Evolutionary conservation across 768 basidiomycete species (phyloP).

Genomic region (Tulasnella sp.): DNA sequence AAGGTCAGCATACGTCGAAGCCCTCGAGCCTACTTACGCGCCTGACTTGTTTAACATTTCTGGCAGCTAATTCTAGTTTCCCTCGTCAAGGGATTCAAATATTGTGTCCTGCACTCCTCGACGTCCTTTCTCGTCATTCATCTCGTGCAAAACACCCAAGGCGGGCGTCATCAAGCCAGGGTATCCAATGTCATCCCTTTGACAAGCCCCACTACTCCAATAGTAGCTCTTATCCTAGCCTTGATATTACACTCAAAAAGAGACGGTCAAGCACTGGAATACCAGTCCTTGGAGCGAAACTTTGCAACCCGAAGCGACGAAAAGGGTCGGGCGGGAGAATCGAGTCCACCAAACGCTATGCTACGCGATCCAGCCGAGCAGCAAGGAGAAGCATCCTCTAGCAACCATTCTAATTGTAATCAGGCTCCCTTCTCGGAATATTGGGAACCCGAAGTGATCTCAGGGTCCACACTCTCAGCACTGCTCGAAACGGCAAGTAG

Average conservation of each 20-base stretch:
- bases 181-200: neutral
- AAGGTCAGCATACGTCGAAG: neutral
- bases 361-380: neutral
- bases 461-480: neutral
- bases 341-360: neutral
- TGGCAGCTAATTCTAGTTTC: neutral
- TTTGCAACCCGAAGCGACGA: neutral
- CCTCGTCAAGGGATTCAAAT: neutral
- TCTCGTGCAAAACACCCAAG: neutral
- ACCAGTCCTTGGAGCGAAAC: neutral
- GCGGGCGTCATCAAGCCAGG: neutral
- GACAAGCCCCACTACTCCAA: neutral
- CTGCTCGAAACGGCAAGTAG: neutral
- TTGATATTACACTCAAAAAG: neutral
- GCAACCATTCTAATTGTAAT: neutral
- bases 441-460: neutral
- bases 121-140: neutral
- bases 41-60: neutral
- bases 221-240: neutral
- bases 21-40: neutral
- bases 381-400: neutral
- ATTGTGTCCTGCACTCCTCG: neutral
- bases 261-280: neutral
- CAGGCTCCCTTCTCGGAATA: neutral
- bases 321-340: neutral